Evolutionary conservation across 129 eudicot species (phyloP), one percentile per base, ranked within the genome.

Genomic region (Escallonia herrerae): DNA sequence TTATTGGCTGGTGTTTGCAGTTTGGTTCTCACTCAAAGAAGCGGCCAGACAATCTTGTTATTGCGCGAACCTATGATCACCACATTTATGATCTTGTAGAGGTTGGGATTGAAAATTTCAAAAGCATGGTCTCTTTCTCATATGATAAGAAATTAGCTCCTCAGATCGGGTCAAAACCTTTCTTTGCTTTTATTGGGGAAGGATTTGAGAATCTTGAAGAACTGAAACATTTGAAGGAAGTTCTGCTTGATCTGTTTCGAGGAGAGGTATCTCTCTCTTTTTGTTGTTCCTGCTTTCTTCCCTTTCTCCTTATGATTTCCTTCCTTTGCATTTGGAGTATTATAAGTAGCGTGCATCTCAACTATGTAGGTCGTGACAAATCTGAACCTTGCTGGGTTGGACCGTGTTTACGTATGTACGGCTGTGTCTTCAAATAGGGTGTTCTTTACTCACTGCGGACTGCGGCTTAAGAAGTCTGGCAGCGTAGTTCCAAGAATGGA

Each of bases 21-120:
- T 83, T 61, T 67, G 99, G 95, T 64, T 89, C 96, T 71, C 90
- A 89, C 82, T 79, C 96, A 71, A 93, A 93, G 80, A 93, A 93
- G 75, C 80, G 99, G 50, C 99, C 99, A 0, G 83, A 93, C 70
- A 93, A 93, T 74, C 99, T 93, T 51, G 99, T 93, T 38, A 74
- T 93, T 62, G 99, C 97, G 12, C 73, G 99, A 63, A 70, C 74
- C 14, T 94, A 94, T 71, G 99, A 94, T 80, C 95, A 94, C 63
- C 99, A 94, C 61, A 74, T 94, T 8, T 94, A 89, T 66, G 99
- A 94, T 69, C 96, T 94, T 61, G 90, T 94, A 42, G 99, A 94
- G 82, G 69, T 94, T 45, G 99, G 99, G 41, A 83, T 94, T 58
- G 97, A 94, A 69, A 86, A 94, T 76, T 94, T 86, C 61, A 89